Conservation (phyloP, 805 yeast genomes). For the Huiozyma naganishii region DNA sequence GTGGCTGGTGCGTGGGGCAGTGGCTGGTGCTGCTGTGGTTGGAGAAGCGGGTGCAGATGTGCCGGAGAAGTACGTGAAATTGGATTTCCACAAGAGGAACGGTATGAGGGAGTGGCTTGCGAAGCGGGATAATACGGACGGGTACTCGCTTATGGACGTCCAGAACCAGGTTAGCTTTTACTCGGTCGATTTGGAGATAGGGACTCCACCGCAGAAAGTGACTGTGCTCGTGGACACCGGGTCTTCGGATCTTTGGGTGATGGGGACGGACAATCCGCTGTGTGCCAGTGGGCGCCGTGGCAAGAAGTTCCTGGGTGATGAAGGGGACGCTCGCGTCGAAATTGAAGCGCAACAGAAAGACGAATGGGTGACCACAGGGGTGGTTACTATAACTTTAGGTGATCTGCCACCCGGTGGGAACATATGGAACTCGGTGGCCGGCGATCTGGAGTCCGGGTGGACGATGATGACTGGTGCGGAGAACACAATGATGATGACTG, state of each 20-base stretch:
- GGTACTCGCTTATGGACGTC: conserved; percentile 12
- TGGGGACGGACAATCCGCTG: conserved; percentile 32
- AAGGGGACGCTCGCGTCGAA: neutral
- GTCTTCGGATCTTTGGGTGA: conserved; percentile 58
- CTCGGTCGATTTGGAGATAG: conserved; percentile 37
- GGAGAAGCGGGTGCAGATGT: neutral
- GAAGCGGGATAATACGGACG: conserved; percentile 6
- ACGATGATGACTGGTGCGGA: neutral
- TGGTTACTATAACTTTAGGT: neutral
- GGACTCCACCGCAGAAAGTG: conserved; percentile 46
- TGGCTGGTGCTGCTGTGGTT: neutral
- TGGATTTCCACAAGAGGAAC: conserved; percentile 14
- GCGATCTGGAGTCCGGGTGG: neutral
- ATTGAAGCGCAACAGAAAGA: neutral
- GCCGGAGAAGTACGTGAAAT: conserved; percentile 4
- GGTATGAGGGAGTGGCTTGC: conserved; percentile 6
- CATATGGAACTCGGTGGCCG: neutral
- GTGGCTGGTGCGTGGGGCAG: neutral
- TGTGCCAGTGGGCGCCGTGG: neutral
- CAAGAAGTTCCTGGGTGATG: neutral
- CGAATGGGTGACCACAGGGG: neutral
- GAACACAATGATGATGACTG: neutral
- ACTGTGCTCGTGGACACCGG: conserved; percentile 61
- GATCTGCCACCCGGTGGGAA: neutral
- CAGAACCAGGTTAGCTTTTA: conserved; percentile 35